phyloP scores from a whole-genome alignment of 1,139 yeast genomes.

The Chernovozyma sophiae-reginae region DNA sequence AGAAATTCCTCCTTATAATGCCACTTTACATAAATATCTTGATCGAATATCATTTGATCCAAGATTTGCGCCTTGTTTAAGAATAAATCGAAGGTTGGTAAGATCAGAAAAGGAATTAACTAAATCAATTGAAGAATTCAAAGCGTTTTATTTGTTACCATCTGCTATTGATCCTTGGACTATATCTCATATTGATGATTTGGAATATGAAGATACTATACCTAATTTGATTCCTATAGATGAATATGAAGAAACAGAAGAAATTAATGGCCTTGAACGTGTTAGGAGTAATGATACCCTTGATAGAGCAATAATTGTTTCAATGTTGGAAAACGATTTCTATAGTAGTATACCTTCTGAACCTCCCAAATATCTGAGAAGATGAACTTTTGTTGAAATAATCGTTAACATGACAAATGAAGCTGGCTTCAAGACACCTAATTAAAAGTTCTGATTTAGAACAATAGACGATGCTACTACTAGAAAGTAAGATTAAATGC shows the following conservation, averaged over 20 bases:
- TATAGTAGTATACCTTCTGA: slow-evolving; percentile 2
- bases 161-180: slow-evolving; percentile 31
- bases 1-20: slow-evolving; percentile 38
- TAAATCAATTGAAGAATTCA: slow-evolving; percentile 24
- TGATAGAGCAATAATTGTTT: slow-evolving; percentile 8
- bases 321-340: slow-evolving; percentile 9
- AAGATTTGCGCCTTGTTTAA: slow-evolving; percentile 34
- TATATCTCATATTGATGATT: slow-evolving; percentile 38
- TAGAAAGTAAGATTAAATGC: too few species aligned
- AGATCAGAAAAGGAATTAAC: slow-evolving; percentile 23
- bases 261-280: neutral
- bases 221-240: slow-evolving; percentile 24
- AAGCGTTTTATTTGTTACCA: slow-evolving; percentile 29
- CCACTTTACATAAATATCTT: slow-evolving; percentile 29
- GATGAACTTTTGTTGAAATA: too few species aligned
- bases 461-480: too few species aligned
- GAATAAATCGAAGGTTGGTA: slow-evolving; percentile 32
- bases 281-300: slow-evolving; percentile 4
- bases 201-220: slow-evolving; percentile 28
- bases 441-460: too few species aligned
- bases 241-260: slow-evolving; percentile 1
- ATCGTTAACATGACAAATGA: too few species aligned
- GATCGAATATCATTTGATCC: slow-evolving; percentile 43
- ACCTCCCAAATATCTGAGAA: slow-evolving; percentile 4
- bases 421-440: too few species aligned